Evolutionary conservation across 768 basidiomycete genomes (phyloP).

Genomic region (Termitomyces sp.): DNA sequence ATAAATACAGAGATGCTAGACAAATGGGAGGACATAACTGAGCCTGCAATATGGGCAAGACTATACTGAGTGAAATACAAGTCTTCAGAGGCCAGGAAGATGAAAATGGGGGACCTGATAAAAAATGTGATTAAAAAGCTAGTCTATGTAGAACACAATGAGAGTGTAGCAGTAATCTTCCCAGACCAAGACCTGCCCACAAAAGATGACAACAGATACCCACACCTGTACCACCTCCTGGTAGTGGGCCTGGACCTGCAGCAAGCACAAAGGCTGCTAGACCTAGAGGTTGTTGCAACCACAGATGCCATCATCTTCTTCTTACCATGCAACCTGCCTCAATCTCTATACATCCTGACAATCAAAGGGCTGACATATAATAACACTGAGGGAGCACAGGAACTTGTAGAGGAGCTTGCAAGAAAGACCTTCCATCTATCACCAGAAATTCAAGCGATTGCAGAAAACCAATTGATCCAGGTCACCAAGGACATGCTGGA

Average conservation of each 20-base stretch:
- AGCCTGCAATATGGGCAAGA: background rate
- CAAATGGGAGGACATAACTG: background rate
- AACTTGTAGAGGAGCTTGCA: background rate
- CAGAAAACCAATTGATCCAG: background rate
- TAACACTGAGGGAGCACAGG: background rate
- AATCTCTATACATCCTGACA: background rate
- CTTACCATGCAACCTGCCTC: rapidly evolving
- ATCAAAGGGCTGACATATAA: background rate
- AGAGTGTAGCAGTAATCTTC: background rate
- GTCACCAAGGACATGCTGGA: background rate
- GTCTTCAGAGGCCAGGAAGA: background rate
- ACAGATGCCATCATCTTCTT: background rate
- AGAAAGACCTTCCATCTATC: background rate
- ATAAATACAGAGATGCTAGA: rapidly evolving
- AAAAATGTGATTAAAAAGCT: background rate
- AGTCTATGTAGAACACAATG: background rate
- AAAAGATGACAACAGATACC: background rate
- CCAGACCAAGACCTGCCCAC: background rate
- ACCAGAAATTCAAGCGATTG: background rate
- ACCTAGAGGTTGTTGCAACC: background rate
- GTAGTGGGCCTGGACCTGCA: background rate
- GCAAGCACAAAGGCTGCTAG: background rate
- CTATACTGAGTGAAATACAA: background rate
- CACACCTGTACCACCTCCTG: background rate
- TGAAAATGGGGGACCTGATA: too few species aligned